Percentiles rank a stretch among this genome's conserved stretches.
Conservation (phyloP, 2,329 filamentous ascomycete species). For the Coniochaeta hoffmannii region DNA sequence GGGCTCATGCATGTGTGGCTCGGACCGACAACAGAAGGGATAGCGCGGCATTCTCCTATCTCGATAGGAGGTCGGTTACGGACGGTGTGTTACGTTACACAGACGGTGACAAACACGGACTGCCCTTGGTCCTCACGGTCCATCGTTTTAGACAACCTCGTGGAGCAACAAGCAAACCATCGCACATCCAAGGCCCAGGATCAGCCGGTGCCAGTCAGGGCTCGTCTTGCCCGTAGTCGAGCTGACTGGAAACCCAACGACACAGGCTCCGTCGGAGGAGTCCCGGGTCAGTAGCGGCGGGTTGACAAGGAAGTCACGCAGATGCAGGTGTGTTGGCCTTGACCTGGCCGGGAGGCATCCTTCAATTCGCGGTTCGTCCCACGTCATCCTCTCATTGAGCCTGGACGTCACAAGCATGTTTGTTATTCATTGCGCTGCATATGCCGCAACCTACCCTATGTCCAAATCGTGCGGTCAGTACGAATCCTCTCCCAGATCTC, state of each 20-base stretch:
- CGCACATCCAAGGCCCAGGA: neutral
- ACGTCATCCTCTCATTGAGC: neutral
- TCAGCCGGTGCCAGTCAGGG: neutral
- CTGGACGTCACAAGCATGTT: neutral
- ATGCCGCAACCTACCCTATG: neutral
- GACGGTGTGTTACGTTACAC: neutral
- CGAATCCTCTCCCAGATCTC: neutral
- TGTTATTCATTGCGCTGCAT: neutral
- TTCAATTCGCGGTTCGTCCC: neutral
- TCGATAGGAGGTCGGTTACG: neutral
- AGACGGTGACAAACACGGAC: neutral
- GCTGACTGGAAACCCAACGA: neutral
- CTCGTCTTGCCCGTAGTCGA: neutral
- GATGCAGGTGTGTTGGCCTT: neutral
- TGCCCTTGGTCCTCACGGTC: neutral
- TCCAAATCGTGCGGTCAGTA: neutral
- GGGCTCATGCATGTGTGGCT: neutral
- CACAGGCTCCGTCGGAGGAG: too few relatives aligned
- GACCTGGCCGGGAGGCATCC: neutral
- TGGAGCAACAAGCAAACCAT: neutral
- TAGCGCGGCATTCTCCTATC: neutral
- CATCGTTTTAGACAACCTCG: neutral
- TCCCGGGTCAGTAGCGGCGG: too few relatives aligned
- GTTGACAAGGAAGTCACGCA: neutral
- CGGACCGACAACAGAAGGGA: neutral